Conservation (phyloP, 106 monocot species). For the Dioscorea alata region DNA sequence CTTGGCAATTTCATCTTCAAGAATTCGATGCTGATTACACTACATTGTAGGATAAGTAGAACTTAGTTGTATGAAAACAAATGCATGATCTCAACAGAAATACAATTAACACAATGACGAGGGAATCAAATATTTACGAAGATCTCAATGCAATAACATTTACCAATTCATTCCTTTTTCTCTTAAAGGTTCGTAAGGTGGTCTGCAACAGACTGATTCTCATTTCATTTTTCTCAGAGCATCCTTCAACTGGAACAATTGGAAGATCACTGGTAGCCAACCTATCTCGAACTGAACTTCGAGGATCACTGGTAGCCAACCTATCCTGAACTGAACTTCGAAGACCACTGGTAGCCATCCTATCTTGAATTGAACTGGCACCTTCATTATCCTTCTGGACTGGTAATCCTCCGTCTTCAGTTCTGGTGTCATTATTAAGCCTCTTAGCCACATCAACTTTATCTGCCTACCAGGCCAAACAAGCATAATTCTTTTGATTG, state of each 20-base stretch:
- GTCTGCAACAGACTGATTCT: conserved; percentile 10
- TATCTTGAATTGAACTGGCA: neutral
- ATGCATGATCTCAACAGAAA: neutral
- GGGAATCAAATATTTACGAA: neutral
- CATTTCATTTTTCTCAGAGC: conserved; percentile 4
- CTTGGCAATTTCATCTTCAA: conserved; percentile 36
- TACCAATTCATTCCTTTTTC: conserved; percentile 29
- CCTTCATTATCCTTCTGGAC: neutral
- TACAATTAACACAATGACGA: neutral
- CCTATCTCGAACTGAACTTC: conserved; percentile 3
- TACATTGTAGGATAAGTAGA: neutral
- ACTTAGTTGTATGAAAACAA: neutral
- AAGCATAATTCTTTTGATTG: neutral
- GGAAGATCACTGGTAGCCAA: conserved; percentile 1
- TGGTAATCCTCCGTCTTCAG: neutral
- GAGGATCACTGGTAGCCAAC: too few relatives aligned
- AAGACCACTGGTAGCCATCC: too few relatives aligned
- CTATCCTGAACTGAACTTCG: neutral
- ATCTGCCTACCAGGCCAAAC: conserved; percentile 4
- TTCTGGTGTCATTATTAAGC: neutral
- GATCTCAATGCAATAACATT: neutral
- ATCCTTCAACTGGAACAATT: conserved; percentile 7
- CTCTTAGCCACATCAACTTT: neutral
- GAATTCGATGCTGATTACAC: conserved; percentile 11
- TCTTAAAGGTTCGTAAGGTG: conserved; percentile 23